Conservation (phyloP, 2,329 filamentous ascomycete species). For the Fusarium sp. region DNA sequence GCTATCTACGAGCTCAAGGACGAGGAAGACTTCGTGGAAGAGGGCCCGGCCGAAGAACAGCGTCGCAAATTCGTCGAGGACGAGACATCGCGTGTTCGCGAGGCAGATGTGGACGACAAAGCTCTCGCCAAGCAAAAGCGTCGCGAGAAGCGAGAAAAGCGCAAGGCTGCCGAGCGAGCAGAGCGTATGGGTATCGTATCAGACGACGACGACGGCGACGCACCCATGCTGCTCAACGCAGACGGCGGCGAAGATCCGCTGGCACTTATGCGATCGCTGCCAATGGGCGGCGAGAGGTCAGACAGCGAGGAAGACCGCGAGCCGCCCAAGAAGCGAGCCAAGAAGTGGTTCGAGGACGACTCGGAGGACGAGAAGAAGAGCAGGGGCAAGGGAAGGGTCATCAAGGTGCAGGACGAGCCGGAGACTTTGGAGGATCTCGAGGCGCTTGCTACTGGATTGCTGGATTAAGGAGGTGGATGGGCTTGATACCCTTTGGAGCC, state of each 20-base stretch:
- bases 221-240: constrained; percentile 48
- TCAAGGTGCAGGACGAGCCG: constrained; percentile 73
- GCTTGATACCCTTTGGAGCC: constrained; percentile 43
- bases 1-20: constrained; percentile 88
- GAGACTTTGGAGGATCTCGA: constrained; percentile 83
- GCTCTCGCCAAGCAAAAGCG: constrained; percentile 79
- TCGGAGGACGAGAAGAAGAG: constrained; percentile 61
- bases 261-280: constrained; percentile 66
- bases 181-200: constrained; percentile 46
- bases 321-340: constrained; percentile 66
- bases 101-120: constrained; percentile 86
- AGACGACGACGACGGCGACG: constrained; percentile 42
- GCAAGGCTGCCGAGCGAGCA: constrained; percentile 70
- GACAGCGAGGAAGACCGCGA: constrained; percentile 50
- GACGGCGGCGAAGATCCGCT: constrained; percentile 51
- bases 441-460: constrained; percentile 76
- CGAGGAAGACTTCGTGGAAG: constrained; percentile 80
- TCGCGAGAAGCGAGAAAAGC: constrained; percentile 77
- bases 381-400: constrained; percentile 61
- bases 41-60: constrained; percentile 80
- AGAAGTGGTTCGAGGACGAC: constrained; percentile 83
- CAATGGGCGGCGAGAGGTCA: constrained; percentile 53
- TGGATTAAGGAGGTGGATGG: constrained; percentile 55
- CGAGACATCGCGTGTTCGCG: constrained; percentile 75
- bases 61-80: constrained; percentile 79